Evolutionary conservation across 768 basidiomycete genomes (phyloP).

Genomic region (Asterophora lycoperdoides): DNA sequence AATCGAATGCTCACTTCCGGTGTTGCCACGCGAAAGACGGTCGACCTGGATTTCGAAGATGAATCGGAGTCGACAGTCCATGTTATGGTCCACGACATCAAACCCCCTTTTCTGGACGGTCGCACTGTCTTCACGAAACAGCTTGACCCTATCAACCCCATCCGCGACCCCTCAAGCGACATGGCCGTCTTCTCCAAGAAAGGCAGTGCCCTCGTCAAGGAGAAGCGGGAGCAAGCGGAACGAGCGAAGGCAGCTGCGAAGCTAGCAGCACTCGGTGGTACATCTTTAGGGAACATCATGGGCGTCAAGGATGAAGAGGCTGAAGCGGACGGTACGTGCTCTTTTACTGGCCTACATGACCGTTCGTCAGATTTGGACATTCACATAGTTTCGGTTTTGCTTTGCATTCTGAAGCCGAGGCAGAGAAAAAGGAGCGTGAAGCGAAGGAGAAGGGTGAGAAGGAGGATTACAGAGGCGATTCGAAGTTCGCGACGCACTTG

Average conservation of each 20-base stretch:
- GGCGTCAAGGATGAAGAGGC: conserved; percentile 95
- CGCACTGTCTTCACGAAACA: conserved; percentile 95
- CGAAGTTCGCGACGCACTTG: conserved; percentile 94
- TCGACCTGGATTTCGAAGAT: conserved; percentile 95
- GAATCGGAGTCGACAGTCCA: conserved; percentile 96
- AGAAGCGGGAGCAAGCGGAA: conserved; percentile 95
- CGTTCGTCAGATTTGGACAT: conserved; percentile 61
- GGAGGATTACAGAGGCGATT: conserved; percentile 86
- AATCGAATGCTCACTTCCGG: conserved; percentile 98
- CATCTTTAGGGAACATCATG: conserved; percentile 94
- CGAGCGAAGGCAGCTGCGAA: conserved; percentile 96
- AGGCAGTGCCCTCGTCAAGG: conserved; percentile 90
- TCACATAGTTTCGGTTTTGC: conserved; percentile 59
- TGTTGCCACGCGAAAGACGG: conserved; percentile 77
- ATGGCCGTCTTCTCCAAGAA: conserved; percentile 97
- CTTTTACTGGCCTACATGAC: conserved; percentile 13
- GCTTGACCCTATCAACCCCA: conserved; percentile 95
- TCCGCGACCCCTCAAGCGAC: conserved; percentile 89
- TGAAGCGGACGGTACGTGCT: conserved; percentile 78
- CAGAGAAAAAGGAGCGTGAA: conserved; percentile 43
- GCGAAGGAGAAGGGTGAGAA: conserved; percentile 53
- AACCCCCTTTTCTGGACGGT: conserved; percentile 97
- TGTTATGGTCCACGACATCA: conserved; percentile 95
- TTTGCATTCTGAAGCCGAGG: conserved; percentile 47
- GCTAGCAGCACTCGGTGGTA: conserved; percentile 87